Evolutionary conservation across 2,329 filamentous ascomycete species (phyloP).

Genomic region (Fusarium verticillioides): DNA sequence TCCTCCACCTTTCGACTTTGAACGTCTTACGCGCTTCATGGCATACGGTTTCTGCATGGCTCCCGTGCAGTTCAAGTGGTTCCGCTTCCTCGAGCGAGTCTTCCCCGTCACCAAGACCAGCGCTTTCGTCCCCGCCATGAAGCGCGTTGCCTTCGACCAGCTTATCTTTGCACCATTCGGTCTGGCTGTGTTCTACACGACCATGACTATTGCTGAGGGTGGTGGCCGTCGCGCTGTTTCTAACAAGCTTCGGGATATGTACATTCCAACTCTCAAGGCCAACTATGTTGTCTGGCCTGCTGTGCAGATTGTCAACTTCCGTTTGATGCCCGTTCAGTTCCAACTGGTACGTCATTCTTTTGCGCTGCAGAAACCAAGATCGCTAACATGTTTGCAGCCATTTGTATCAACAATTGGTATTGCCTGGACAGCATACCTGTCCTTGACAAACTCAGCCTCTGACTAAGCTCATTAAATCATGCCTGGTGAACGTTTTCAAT

Average conservation of each 20-base stretch:
- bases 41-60: constrained; percentile 97
- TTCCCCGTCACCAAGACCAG: constrained; percentile 87
- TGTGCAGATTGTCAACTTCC: constrained; percentile 97
- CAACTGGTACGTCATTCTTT: constrained; percentile 79
- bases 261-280: constrained; percentile 91
- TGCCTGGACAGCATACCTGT: constrained; percentile 97
- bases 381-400: constrained; percentile 66
- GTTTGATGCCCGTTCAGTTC: constrained; percentile 92
- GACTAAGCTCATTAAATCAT: constrained; percentile 54
- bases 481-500: neutral
- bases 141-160: constrained; percentile 93
- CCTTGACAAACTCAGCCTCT: constrained; percentile 87
- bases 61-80: constrained; percentile 95
- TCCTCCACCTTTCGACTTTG: constrained; percentile 93
- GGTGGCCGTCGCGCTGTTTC: constrained; percentile 82
- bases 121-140: constrained; percentile 81
- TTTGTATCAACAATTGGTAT: constrained; percentile 97
- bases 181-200: constrained; percentile 89
- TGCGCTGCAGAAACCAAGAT: neutral
- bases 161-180: constrained; percentile 91
- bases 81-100: constrained; percentile 80
- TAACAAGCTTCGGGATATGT: constrained; percentile 92
- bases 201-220: constrained; percentile 95
- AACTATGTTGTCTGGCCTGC: constrained; percentile 96
- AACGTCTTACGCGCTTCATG: constrained; percentile 94